A percentile compares a stretch with the other conserved stretches of the same genome.
phyloP scores from a whole-genome alignment of 352 stramenopile genomes.

The Globisporangium rhizosaccharum region DNA sequence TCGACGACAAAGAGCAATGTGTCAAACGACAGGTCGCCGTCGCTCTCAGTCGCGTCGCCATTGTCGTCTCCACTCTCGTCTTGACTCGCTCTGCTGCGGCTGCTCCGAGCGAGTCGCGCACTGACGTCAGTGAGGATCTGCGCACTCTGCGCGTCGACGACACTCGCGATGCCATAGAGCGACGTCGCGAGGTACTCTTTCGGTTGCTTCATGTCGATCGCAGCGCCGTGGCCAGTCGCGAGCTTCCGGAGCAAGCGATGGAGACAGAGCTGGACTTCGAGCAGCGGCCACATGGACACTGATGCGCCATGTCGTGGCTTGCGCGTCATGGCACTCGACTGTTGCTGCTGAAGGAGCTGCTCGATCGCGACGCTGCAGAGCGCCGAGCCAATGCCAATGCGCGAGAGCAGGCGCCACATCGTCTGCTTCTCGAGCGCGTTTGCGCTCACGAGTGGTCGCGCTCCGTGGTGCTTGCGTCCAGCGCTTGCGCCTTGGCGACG shows the following conservation, averaged over 20 bases:
- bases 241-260: constrained; percentile 42
- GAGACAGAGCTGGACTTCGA: constrained; percentile 54
- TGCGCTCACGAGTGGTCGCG: not conserved
- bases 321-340: not conserved
- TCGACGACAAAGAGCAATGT: constrained; percentile 32
- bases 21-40: constrained; percentile 30
- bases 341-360: constrained; percentile 15
- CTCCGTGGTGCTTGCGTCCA: no score
- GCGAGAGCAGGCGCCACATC: constrained; percentile 40
- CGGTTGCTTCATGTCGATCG: constrained; percentile 26
- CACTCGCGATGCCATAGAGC: constrained; percentile 26
- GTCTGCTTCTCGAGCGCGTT: constrained; percentile 9
- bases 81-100: not conserved
- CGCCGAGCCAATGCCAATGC: constrained; percentile 42
- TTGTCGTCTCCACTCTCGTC: not conserved
- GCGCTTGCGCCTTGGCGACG: not conserved
- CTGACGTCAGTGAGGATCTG: constrained; percentile 10
- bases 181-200: constrained; percentile 30
- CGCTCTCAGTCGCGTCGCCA: not conserved
- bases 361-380: constrained; percentile 42
- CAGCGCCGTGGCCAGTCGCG: constrained; percentile 8
- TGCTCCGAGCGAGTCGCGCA: not conserved
- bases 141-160: constrained; percentile 20
- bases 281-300: constrained; percentile 38
- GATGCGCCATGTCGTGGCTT: not conserved